phyloP scores from a whole-genome alignment of 2,329 filamentous ascomycete genomes.

The Reticulascus tulasneorum region DNA sequence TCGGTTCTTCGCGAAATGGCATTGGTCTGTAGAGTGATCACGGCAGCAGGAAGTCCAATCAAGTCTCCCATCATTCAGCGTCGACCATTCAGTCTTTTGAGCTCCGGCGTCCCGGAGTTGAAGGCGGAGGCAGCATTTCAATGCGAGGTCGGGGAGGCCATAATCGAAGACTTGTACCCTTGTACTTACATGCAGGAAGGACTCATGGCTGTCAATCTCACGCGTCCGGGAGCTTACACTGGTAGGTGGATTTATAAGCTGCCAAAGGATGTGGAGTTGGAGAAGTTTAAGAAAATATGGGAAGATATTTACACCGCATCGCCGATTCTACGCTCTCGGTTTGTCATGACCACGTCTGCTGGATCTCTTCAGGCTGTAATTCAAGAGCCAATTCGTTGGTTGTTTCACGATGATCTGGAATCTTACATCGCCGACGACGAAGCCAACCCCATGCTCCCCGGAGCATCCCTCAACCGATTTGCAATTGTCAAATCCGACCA shows the following conservation, averaged over 20 bases:
- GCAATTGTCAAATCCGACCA: constrained; percentile 8
- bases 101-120: background rate
- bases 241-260: constrained; percentile 12
- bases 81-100: constrained; percentile 1
- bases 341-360: constrained; percentile 8
- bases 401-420: constrained; percentile 3
- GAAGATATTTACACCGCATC: constrained; percentile 11
- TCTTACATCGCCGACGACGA: constrained; percentile 5
- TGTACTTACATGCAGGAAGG: constrained; percentile 18
- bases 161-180: constrained; percentile 16
- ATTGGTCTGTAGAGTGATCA: constrained; percentile 2
- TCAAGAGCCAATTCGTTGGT: background rate
- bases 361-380: constrained; percentile 47
- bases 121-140: constrained; percentile 2
- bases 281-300: constrained; percentile 15
- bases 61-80: fast-evolving
- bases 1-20: constrained; percentile 4
- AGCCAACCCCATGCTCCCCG: constrained; percentile 15
- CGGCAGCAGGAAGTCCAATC: fast-evolving
- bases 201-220: constrained; percentile 18
- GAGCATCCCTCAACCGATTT: constrained; percentile 16
- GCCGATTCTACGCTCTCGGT: constrained; percentile 17
- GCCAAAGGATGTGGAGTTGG: constrained; percentile 5
- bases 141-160: constrained; percentile 1
- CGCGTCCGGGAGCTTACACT: constrained; percentile 17